Percentiles rank a stretch among this genome's conserved stretches.
Evolutionary conservation across 176 grass and related monocot genomes (phyloP).

Genomic region (Dendrocalamus sinicus): DNA sequence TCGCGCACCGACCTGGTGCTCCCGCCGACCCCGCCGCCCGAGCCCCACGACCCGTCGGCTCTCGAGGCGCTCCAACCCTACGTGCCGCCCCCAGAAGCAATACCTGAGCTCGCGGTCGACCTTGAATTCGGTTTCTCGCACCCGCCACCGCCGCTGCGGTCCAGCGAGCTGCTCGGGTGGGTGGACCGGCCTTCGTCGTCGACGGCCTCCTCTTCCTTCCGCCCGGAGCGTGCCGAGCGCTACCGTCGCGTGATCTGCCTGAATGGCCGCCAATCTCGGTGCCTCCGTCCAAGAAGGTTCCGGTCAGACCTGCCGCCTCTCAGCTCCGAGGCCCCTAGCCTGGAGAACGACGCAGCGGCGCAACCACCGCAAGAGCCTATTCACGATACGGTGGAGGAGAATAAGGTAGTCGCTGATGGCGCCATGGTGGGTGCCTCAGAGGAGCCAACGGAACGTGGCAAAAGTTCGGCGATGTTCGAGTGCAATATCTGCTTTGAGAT

Average conservation of each 20-base stretch:
- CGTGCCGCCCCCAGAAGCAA: neutral
- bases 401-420: conserved; percentile 46
- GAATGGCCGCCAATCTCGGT: conserved; percentile 41
- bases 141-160: conserved; percentile 27
- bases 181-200: conserved; percentile 61
- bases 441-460: conserved; percentile 50
- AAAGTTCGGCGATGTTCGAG: conserved; percentile 77
- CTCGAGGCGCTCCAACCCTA: conserved; percentile 43
- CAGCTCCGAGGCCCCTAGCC: conserved; percentile 47
- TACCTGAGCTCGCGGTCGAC: conserved; percentile 44
- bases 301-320: conserved; percentile 67
- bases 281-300: conserved; percentile 66
- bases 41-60: conserved; percentile 38
- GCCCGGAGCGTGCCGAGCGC: conserved; percentile 44
- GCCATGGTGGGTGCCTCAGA: conserved; percentile 47
- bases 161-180: conserved; percentile 34
- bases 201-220: conserved; percentile 57
- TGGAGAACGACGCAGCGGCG: conserved; percentile 31
- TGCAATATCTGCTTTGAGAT: conserved; percentile 97
- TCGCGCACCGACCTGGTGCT: conserved; percentile 44
- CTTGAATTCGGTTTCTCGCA: conserved; percentile 56
- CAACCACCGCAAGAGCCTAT: conserved; percentile 44
- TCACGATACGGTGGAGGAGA: conserved; percentile 50
- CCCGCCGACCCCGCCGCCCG: conserved; percentile 48
- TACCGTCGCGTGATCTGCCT: conserved; percentile 55